phyloP scores from a whole-genome alignment of 805 yeast genomes.

The Wickerhamomyces ciferrii region DNA sequence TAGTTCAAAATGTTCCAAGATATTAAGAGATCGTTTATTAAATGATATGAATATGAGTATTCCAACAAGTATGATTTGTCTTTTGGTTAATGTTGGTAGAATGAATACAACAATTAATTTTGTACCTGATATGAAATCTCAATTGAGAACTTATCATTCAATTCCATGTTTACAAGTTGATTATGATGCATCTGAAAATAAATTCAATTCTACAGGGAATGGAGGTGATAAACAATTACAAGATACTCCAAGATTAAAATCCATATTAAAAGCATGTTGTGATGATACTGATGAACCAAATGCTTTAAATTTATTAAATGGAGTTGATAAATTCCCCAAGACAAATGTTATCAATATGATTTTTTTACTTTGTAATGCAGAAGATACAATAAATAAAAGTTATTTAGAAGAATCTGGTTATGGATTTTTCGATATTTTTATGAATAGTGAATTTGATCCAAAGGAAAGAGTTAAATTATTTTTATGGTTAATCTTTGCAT shows the following conservation, averaged over 20 bases:
- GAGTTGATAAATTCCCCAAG: conserved; percentile 29
- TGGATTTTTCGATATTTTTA: conserved; percentile 70
- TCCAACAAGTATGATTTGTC: conserved; percentile 74
- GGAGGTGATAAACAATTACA: conserved; percentile 66
- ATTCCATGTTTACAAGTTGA: conserved; percentile 84
- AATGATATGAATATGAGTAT: conserved; percentile 57
- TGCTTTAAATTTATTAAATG: conserved; percentile 40
- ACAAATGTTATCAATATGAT: conserved; percentile 73
- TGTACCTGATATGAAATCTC: conserved; percentile 93
- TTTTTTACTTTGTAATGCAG: conserved; percentile 66
- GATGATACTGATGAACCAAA: conserved; percentile 56
- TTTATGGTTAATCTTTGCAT: conserved; percentile 79
- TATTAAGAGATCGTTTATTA: conserved; percentile 71
- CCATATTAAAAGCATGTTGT: conserved; percentile 82
- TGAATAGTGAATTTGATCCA: conserved; percentile 57
- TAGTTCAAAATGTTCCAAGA: conserved; percentile 76
- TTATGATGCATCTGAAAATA: conserved; percentile 33
- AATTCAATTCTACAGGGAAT: neutral
- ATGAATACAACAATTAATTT: conserved; percentile 94
- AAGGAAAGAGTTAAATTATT: conserved; percentile 64
- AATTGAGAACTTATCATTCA: conserved; percentile 87
- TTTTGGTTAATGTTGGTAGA: conserved; percentile 87
- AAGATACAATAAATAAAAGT: conserved; percentile 41
- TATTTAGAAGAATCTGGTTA: conserved; percentile 27
- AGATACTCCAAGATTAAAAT: conserved; percentile 90